Conservation (phyloP, 1,284 basidiomycete species). For the Cryptococcus wingfieldii region DNA sequence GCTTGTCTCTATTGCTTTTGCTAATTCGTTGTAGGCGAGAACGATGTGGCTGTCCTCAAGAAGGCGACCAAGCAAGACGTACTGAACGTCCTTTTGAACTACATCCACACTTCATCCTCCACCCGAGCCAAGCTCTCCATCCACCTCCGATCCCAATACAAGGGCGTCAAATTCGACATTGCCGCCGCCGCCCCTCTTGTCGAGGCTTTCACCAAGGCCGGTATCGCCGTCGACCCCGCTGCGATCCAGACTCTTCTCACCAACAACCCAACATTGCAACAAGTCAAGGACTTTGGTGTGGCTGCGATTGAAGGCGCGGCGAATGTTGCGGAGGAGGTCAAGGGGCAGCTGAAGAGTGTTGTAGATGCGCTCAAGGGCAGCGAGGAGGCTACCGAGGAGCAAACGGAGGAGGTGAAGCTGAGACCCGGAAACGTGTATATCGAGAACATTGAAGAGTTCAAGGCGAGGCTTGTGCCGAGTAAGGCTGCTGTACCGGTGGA, state of each 20-base stretch:
- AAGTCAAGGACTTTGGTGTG: slow-evolving; percentile 59
- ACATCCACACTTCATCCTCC: slow-evolving; percentile 66
- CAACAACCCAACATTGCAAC: slow-evolving; percentile 53
- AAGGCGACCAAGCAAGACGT: slow-evolving; percentile 72
- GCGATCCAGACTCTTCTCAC: slow-evolving; percentile 51
- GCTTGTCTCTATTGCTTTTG: not conserved
- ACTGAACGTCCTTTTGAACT: slow-evolving; percentile 64
- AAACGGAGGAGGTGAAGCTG: slow-evolving; percentile 53
- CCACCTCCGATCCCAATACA: slow-evolving; percentile 65
- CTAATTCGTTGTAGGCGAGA: slow-evolving; percentile 52
- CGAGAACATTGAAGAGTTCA: slow-evolving; percentile 68
- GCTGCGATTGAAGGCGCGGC: slow-evolving; percentile 50
- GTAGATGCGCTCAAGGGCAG: slow-evolving; percentile 47
- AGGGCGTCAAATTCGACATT: slow-evolving; percentile 57
- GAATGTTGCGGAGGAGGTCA: slow-evolving; percentile 48
- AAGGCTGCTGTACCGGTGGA: slow-evolving; percentile 51
- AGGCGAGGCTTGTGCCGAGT: slow-evolving; percentile 54
- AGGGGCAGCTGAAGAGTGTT: slow-evolving; percentile 54
- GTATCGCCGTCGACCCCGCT: slow-evolving; percentile 56
- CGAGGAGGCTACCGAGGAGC: slow-evolving; percentile 42
- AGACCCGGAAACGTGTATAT: slow-evolving; percentile 60
- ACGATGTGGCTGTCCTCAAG: slow-evolving; percentile 63
- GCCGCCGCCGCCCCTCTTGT: slow-evolving; percentile 65
- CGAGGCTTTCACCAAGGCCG: slow-evolving; percentile 54
- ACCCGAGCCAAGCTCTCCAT: slow-evolving; percentile 74